Evolutionary conservation across 2,329 filamentous ascomycete species (phyloP).

Genomic region (Colletotrichum navitas): DNA sequence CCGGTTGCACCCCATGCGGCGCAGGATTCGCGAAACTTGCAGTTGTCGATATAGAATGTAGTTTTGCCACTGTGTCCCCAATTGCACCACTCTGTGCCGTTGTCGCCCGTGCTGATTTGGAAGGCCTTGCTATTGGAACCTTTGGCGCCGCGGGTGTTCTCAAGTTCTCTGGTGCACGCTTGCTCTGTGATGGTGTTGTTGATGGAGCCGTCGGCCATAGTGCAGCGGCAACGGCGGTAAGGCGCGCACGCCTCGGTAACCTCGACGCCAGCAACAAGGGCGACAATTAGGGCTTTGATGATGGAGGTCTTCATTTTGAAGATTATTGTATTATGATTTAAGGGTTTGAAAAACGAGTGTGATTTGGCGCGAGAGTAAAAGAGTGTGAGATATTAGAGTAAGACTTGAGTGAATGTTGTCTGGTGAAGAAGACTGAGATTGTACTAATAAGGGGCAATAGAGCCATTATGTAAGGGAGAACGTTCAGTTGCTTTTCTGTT

Average conservation of each 20-base stretch:
- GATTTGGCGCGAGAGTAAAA: not conserved
- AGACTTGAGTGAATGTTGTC: not conserved
- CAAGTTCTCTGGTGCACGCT: not conserved
- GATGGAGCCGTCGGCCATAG: not conserved
- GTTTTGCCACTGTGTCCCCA: not conserved
- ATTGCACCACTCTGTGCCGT: not conserved
- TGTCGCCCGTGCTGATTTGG: accelerated
- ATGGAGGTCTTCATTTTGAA: not conserved
- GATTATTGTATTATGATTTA: not conserved
- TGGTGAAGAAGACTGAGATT: too few relatives aligned
- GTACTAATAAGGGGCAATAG: too few relatives aligned
- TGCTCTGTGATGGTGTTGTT: not conserved
- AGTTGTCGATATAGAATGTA: not conserved
- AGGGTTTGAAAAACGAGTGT: not conserved
- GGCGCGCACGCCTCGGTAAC: not conserved
- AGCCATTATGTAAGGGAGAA: too few relatives aligned
- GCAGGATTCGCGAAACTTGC: not conserved
- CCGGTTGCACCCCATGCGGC: not conserved
- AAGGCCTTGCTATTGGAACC: not conserved
- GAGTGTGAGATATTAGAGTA: not conserved
- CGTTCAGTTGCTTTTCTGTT: too few relatives aligned
- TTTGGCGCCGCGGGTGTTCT: not conserved
- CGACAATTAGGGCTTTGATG: not conserved
- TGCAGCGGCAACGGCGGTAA: not conserved
- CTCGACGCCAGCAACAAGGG: not conserved